phyloP scores from a whole-genome alignment of 2,329 filamentous ascomycete species.

The Huntiella bhutanensis region DNA sequence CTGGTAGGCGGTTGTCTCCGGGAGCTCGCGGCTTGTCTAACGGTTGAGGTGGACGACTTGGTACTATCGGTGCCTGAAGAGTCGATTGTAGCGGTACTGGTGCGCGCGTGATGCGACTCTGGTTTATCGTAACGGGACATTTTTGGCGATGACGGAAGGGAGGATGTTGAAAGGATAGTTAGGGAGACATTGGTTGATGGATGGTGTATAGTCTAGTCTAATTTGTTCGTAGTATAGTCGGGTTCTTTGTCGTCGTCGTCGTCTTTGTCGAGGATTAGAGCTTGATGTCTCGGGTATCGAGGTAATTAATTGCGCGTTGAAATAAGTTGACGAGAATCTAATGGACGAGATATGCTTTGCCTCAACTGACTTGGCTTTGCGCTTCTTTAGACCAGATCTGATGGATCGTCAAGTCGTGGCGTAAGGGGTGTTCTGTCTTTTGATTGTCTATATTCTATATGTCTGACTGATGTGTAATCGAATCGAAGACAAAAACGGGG shows the following conservation, averaged over 20 bases:
- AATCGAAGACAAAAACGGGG: too few relatives aligned
- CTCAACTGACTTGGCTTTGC: too few relatives aligned
- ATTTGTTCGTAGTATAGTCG: background rate
- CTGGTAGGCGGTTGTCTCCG: slow-evolving; percentile 16
- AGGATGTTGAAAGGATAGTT: background rate
- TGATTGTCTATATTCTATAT: too few relatives aligned
- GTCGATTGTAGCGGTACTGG: slow-evolving; percentile 38
- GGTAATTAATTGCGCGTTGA: background rate
- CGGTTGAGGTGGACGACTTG: slow-evolving; percentile 42
- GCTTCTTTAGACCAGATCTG: too few relatives aligned
- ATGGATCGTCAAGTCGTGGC: too few relatives aligned
- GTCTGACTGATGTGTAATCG: too few relatives aligned
- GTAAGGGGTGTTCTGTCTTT: too few relatives aligned
- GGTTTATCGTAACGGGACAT: slow-evolving; percentile 47
- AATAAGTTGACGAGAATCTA: too few relatives aligned
- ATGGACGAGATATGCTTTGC: too few relatives aligned
- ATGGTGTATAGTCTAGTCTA: too few relatives aligned
- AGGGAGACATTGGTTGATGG: too few relatives aligned
- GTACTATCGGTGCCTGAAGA: slow-evolving; percentile 48
- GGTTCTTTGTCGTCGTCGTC: background rate
- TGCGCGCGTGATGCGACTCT: slow-evolving; percentile 29
- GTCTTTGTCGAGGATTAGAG: background rate
- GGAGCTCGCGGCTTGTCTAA: slow-evolving; percentile 19
- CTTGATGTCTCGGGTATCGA: background rate
- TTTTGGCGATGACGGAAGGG: background rate